These are phyloP conservation scores for Ormosia semicastrata DNA, from an alignment of 306 rosid species.

Conservation along the genomic window DNA sequence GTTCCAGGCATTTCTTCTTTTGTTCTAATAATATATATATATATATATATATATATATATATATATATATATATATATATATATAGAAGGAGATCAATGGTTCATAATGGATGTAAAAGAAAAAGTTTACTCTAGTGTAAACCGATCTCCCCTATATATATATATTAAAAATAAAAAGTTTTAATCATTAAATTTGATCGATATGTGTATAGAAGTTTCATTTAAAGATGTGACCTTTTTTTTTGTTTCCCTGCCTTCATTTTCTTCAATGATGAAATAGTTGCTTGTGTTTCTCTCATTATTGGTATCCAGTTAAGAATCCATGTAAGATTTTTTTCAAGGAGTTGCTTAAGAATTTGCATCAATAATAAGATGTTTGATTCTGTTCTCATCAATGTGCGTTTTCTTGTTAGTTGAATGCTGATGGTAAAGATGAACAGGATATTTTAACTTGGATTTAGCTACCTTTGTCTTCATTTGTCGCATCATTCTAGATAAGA, in stretches of 20 bases:
- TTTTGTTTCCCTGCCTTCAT: background rate
- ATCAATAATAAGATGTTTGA: slow-evolving; percentile 5
- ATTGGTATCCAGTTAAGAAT: background rate
- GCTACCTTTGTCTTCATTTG: slow-evolving; percentile 11
- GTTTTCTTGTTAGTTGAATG: background rate
- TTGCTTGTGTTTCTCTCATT: background rate
- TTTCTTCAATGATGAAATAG: background rate
- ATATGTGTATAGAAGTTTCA: background rate
- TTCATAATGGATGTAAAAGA: no score
- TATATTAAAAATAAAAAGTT: background rate
- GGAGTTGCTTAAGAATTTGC: background rate
- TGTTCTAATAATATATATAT: background rate
- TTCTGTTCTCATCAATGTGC: background rate
- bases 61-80: no score
- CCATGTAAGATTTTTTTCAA: background rate
- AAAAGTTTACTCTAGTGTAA: no score
- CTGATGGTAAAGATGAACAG: background rate
- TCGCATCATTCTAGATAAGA: background rate
- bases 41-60: no score
- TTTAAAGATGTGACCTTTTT: slow-evolving; percentile 16
- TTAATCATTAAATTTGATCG: background rate
- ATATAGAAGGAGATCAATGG: no score
- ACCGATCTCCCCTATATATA: no score
- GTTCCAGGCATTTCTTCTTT: background rate
- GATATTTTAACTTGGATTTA: background rate